These are phyloP conservation scores for Kodamaea sp. DNA, from an alignment of 1,139 yeast species.

Conservation along the genomic window DNA sequence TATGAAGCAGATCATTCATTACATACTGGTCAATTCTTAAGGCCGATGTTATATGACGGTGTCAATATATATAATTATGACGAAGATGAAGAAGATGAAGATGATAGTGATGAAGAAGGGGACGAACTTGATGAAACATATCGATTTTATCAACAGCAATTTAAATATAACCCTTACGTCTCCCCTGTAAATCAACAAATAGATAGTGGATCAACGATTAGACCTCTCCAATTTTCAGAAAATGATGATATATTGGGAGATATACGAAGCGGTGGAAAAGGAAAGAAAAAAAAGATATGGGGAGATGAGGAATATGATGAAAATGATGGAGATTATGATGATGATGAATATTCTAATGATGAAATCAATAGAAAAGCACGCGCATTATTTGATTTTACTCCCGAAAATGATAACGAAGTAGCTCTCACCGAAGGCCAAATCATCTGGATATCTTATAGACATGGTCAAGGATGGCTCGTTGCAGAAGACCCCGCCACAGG, in stretches of 20 bases:
- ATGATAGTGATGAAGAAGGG: slow-evolving; percentile 10
- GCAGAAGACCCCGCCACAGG: slow-evolving; percentile 80
- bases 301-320: slow-evolving; percentile 1
- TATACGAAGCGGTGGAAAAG: slow-evolving; percentile 8
- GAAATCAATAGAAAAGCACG: slow-evolving; percentile 59
- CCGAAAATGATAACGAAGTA: slow-evolving; percentile 93
- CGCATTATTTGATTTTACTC: slow-evolving; percentile 84
- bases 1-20: slow-evolving; percentile 64
- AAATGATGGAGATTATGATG: slow-evolving; percentile 9
- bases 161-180: slow-evolving; percentile 11
- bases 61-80: slow-evolving; percentile 8
- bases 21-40: slow-evolving; percentile 49
- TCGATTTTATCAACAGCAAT: slow-evolving; percentile 4
- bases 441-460: slow-evolving; percentile 82
- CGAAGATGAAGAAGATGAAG: slow-evolving; percentile 18
- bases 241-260: slow-evolving; percentile 5
- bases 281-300: slow-evolving; percentile 2
- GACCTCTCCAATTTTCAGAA: background rate
- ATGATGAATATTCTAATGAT: slow-evolving; percentile 19
- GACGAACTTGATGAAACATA: slow-evolving; percentile 8
- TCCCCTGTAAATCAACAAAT: slow-evolving; percentile 11
- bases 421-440: slow-evolving; percentile 75
- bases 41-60: slow-evolving; percentile 16
- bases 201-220: slow-evolving; percentile 1
- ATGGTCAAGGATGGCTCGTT: slow-evolving; percentile 98